Evolutionary conservation across 805 yeast genomes (phyloP).

Genomic region (Wickerhamiella occidentalis): DNA sequence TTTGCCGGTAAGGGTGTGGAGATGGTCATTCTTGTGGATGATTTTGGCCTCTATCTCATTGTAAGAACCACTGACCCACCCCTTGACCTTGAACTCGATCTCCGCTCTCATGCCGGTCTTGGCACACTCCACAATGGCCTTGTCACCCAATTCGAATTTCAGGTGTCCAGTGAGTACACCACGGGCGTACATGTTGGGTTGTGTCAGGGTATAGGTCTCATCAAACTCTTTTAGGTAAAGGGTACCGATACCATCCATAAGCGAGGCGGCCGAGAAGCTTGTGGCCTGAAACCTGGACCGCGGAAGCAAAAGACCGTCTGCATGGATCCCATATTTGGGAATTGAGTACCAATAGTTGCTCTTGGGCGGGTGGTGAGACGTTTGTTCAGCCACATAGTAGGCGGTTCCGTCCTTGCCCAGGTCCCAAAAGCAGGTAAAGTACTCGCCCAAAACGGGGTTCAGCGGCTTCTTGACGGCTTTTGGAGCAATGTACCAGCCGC

Average conservation of each 20-base stretch:
- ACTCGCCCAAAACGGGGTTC: constrained; percentile 89
- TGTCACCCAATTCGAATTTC: constrained; percentile 87
- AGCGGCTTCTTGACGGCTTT: constrained; percentile 96
- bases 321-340: constrained; percentile 69
- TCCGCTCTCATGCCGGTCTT: constrained; percentile 51
- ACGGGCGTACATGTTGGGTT: constrained; percentile 91
- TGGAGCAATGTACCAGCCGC: constrained; percentile 98
- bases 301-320: constrained; percentile 83
- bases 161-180: constrained; percentile 86
- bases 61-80: constrained; percentile 84
- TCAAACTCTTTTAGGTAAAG: constrained; percentile 51
- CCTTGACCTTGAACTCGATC: constrained; percentile 90
- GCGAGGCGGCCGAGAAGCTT: constrained; percentile 79
- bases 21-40: constrained; percentile 38
- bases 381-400: constrained; percentile 83
- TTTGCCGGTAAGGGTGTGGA: constrained; percentile 69
- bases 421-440: constrained; percentile 88
- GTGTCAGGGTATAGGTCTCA: constrained; percentile 75
- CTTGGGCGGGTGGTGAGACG: constrained; percentile 97
- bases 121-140: constrained; percentile 60
- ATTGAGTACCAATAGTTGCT: constrained; percentile 81
- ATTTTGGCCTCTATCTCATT: constrained; percentile 75
- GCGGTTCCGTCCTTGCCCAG: constrained; percentile 57
- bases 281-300: constrained; percentile 72
- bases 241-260: constrained; percentile 85